Evolutionary conservation across 2,329 filamentous ascomycete species (phyloP).

Genomic region (Mollisiaceae sp.): DNA sequence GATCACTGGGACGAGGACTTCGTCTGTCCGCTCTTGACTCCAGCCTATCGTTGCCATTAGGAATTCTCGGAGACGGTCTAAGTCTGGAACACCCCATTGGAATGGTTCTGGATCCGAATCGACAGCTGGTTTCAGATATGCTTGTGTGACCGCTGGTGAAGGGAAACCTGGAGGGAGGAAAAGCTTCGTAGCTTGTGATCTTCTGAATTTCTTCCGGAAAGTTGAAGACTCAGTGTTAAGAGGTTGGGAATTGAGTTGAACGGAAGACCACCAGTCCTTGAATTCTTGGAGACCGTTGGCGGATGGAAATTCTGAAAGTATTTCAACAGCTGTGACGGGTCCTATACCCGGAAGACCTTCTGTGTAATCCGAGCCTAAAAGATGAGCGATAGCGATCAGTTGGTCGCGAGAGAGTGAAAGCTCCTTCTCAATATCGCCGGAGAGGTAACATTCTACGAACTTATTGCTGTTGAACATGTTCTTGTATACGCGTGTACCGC

Average conservation of each 20-base stretch:
- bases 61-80: conserved; percentile 82
- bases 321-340: conserved; percentile 92
- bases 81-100: conserved; percentile 94
- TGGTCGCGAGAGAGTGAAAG: conserved; percentile 85
- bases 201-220: conserved; percentile 88
- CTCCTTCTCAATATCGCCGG: conserved; percentile 83
- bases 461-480: conserved; percentile 99
- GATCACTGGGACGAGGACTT: conserved; percentile 94
- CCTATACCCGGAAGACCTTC: conserved; percentile 90
- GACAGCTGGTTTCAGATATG: conserved; percentile 87
- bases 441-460: conserved; percentile 94
- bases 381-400: conserved; percentile 86
- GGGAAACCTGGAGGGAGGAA: conserved; percentile 86
- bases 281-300: conserved; percentile 70
- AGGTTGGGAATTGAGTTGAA: conserved; percentile 71
- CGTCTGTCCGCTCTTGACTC: conserved; percentile 89
- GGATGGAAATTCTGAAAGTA: conserved; percentile 83
- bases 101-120: conserved; percentile 79
- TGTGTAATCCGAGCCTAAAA: conserved; percentile 93
- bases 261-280: conserved; percentile 82
- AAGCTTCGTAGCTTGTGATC: conserved; percentile 78
- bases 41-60: conserved; percentile 93
- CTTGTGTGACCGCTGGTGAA: conserved; percentile 75
- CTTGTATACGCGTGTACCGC: conserved; percentile 95
- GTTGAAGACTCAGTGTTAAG: conserved; percentile 66